These are phyloP conservation scores for Scheffersomyces quercinus DNA, from an alignment of 1,139 yeast species.

Conservation along the genomic window DNA sequence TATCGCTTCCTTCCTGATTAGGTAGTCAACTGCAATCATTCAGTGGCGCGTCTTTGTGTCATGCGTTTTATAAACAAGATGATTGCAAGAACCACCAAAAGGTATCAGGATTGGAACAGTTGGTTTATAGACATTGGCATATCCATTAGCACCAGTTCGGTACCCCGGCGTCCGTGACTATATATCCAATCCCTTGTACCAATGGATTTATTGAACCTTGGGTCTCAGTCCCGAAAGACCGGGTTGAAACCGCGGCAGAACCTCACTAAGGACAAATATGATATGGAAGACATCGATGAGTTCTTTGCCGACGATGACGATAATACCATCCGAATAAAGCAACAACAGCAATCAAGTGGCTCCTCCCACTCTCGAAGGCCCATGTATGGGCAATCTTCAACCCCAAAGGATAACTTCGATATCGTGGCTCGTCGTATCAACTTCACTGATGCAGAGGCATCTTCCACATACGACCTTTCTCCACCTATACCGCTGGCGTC, in stretches of 20 bases:
- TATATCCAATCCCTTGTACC: background rate
- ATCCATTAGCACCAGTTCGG: too few species aligned
- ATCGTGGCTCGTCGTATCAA: slow-evolving; percentile 38
- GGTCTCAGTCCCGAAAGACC: slow-evolving; percentile 58
- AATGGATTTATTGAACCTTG: slow-evolving; percentile 55
- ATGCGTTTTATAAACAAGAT: slow-evolving; percentile 1
- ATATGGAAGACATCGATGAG: slow-evolving; percentile 79
- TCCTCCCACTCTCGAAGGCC: background rate
- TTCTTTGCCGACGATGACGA: slow-evolving; percentile 59
- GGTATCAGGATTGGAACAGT: too few species aligned
- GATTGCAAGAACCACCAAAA: too few species aligned
- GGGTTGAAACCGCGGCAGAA: slow-evolving; percentile 55
- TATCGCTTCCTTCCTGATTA: slow-evolving; percentile 1
- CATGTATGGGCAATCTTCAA: slow-evolving; percentile 2
- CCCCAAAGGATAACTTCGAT: slow-evolving; percentile 18
- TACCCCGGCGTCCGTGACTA: too few species aligned
- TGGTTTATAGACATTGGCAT: too few species aligned
- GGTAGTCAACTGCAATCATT: slow-evolving; percentile 2
- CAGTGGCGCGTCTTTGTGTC: slow-evolving; percentile 4
- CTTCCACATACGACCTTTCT: slow-evolving; percentile 29
- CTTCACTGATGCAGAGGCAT: slow-evolving; percentile 40
- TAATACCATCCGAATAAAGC: background rate
- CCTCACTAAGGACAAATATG: slow-evolving; percentile 61
- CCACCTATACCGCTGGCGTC: slow-evolving; percentile 26
- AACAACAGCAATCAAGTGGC: background rate